Percentiles rank a stretch among this genome's conserved stretches.
Evolutionary conservation across 1,284 basidiomycete species (phyloP).

Genomic region (Ceratobasidium sp.): DNA sequence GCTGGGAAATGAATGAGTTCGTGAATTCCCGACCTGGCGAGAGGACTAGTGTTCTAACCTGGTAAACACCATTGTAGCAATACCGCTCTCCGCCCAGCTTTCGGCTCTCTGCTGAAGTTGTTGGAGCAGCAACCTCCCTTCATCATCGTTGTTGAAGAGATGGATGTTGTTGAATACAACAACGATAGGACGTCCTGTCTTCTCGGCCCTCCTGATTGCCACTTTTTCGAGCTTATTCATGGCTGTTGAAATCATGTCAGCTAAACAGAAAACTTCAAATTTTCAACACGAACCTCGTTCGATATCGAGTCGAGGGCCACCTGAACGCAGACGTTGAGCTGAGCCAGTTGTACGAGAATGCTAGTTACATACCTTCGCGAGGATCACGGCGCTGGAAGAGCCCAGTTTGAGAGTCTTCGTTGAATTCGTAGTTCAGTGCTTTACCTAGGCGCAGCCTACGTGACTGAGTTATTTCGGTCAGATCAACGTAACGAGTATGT

Average conservation of each 20-base stretch:
- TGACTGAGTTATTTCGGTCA: not conserved
- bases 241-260: constrained; percentile 52
- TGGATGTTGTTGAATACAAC: constrained; percentile 79
- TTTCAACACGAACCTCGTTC: constrained; percentile 65
- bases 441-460: constrained; percentile 77
- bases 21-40: constrained; percentile 38
- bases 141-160: constrained; percentile 80
- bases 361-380: constrained; percentile 63
- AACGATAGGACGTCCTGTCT: constrained; percentile 68
- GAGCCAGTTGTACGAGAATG: not conserved
- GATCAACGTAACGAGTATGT: constrained; percentile 2
- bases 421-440: constrained; percentile 77
- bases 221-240: constrained; percentile 88
- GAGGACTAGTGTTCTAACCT: constrained; percentile 61
- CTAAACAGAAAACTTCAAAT: constrained; percentile 4
- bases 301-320: constrained; percentile 81
- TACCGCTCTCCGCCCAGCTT: constrained; percentile 83
- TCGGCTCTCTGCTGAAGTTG: constrained; percentile 87
- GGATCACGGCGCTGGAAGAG: constrained; percentile 85
- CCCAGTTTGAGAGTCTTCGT: constrained; percentile 69
- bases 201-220: constrained; percentile 65
- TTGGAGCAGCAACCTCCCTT: constrained; percentile 75
- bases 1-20: constrained; percentile 47
- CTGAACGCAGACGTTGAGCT: constrained; percentile 43
- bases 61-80: constrained; percentile 79